Conservation (phyloP, 805 yeast genomes). For the Saccharomycopsis malanga region DNA sequence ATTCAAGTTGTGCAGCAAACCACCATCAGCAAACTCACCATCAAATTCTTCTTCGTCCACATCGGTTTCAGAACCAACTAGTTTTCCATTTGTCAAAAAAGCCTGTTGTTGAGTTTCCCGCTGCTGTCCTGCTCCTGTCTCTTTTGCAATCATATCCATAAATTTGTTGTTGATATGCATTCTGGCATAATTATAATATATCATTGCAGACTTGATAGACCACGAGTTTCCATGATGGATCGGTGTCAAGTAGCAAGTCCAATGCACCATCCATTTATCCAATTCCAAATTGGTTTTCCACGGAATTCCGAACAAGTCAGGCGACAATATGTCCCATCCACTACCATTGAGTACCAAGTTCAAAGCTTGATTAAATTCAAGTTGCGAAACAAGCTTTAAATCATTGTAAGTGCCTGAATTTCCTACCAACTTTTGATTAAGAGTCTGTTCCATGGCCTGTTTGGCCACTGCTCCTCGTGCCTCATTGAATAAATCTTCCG, state of each 20-base stretch:
- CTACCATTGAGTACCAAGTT: conserved; percentile 48
- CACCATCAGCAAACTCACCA: background rate
- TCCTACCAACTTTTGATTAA: conserved; percentile 23
- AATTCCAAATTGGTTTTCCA: conserved; percentile 59
- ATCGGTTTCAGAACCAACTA: background rate
- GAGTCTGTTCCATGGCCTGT: conserved; percentile 17
- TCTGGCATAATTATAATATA: conserved; percentile 68
- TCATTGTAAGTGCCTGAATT: conserved; percentile 33
- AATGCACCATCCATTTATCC: conserved; percentile 75
- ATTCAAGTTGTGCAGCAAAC: conserved; percentile 4
- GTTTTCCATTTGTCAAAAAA: background rate
- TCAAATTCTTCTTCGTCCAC: background rate
- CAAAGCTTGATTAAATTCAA: conserved; percentile 62
- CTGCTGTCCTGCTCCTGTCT: conserved; percentile 11
- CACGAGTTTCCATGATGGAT: conserved; percentile 44
- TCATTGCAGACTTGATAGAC: conserved; percentile 63
- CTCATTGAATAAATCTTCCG: background rate
- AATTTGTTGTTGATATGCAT: conserved; percentile 56
- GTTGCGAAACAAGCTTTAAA: conserved; percentile 57
- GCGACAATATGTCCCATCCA: conserved; percentile 55
- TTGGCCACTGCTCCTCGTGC: background rate
- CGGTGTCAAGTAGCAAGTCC: conserved; percentile 65
- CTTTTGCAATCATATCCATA: conserved; percentile 25
- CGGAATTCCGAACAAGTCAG: conserved; percentile 59
- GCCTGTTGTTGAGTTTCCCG: background rate